Base-by-base conservation (phyloP, 2,329 filamentous ascomycete species). In the Fusarium sororula region DNA sequence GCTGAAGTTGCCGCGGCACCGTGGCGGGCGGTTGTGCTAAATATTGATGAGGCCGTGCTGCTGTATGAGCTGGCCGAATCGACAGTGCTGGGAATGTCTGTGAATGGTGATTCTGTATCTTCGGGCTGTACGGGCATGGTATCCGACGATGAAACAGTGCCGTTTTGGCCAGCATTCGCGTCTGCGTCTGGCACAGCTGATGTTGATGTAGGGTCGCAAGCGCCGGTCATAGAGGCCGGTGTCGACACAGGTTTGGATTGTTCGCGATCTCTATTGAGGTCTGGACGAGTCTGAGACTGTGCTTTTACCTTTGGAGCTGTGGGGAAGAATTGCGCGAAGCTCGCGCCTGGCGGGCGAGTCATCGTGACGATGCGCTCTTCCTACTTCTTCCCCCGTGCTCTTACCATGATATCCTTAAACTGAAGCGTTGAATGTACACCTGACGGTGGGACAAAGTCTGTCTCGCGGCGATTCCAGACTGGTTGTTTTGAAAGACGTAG, bases 261-360 rank as follows among this genome's bases (percentile, higher is more conserved):
- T 50, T 82, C 80, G 68, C 78, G 77, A 63, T 81, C 81, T 70
- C 75, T 77, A 38, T 81, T 80, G 66, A 78, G 78, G 59, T 81
- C 81, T 72, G 75, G 75, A 47, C 77, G 77, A 70, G 64, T 74
- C 75, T 82, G 82, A 73, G 80, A 79, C 78, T 83, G 82, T 59
- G 83, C 83, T 82, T 85, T 90, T 85, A 88, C 86, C 82, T 87
- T 91, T 77, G 93, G 93, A 80, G 93, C 93, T 81, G 92, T 90
- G 77, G 93, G 93, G 84, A 95, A 95, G 88, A 94, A 96, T 85
- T 95, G 91, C 85, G 92, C 93, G 88, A 95, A 95, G 85, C 92
- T 91, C 86, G 92, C 92, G 83, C 87, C 87, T 80, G 91, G 88
- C 82, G 92, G 90, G 87, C 93, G 94, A 90, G 94, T 94, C 92